phyloP scores from a whole-genome alignment of 2,329 filamentous ascomycete species.

The Aureobasidium uvarum region DNA sequence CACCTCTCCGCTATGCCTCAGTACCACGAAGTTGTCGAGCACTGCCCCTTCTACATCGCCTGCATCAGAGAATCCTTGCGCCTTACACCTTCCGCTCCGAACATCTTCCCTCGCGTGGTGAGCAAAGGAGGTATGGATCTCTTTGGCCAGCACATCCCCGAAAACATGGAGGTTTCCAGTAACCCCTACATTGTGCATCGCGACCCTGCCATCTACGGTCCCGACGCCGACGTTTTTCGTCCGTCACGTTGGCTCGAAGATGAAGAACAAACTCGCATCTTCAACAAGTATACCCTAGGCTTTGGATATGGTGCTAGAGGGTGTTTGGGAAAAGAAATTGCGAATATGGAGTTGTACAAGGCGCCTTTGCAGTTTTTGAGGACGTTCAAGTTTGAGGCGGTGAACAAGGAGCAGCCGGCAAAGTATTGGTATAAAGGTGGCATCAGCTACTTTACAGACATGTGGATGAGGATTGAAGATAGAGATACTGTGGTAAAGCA shows the following conservation, averaged over 20 bases:
- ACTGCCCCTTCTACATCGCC: slow-evolving; percentile 23
- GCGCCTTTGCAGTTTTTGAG: slow-evolving; percentile 45
- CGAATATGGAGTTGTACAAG: slow-evolving; percentile 56
- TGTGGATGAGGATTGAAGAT: slow-evolving; percentile 40
- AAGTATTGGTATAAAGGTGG: slow-evolving; percentile 46
- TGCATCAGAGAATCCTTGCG: slow-evolving; percentile 24
- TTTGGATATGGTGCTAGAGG: slow-evolving; percentile 53
- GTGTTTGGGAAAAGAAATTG: slow-evolving; percentile 53
- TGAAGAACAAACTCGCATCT: slow-evolving; percentile 40
- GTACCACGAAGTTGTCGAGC: slow-evolving; percentile 7
- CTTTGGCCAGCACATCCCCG: slow-evolving; percentile 33
- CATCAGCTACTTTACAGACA: slow-evolving; percentile 45
- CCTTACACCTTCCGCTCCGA: slow-evolving; percentile 13
- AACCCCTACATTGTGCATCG: slow-evolving; percentile 28
- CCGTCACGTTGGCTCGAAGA: slow-evolving; percentile 38
- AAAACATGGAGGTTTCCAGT: slow-evolving; percentile 25
- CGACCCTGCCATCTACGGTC: slow-evolving; percentile 27
- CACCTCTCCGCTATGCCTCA: slow-evolving; percentile 15
- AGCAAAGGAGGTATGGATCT: slow-evolving; percentile 17
- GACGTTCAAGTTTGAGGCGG: slow-evolving; percentile 39
- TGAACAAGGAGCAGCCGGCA: slow-evolving; percentile 37
- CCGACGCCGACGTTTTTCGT: slow-evolving; percentile 35
- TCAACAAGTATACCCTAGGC: slow-evolving; percentile 50
- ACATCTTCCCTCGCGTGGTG: slow-evolving; percentile 19
- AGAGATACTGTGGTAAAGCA: background rate